Evolutionary conservation across 352 stramenopile species (phyloP).

Genomic region (Phytophthora tentaculata): DNA sequence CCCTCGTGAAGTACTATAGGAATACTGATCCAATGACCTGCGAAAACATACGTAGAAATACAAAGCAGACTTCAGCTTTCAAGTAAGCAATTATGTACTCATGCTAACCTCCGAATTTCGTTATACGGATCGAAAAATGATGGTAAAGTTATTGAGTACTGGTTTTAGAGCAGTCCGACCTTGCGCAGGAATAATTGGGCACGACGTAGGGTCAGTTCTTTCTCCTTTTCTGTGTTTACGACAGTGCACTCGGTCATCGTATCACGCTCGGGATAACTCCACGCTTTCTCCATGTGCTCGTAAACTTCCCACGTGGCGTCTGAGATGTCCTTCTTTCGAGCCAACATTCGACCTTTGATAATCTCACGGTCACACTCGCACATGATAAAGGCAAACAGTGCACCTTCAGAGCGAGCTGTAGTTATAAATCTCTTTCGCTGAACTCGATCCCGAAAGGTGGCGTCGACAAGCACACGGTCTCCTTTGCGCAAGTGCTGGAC

Average conservation of each 20-base stretch:
- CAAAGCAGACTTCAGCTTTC: conserved; percentile 10
- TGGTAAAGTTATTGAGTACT: too few species aligned
- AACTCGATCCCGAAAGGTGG: conserved; percentile 59
- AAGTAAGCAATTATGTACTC: neutral
- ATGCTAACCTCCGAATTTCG: conserved; percentile 3
- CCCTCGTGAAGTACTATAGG: conserved; percentile 37
- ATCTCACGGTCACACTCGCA: conserved; percentile 79
- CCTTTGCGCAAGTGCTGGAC: conserved; percentile 49
- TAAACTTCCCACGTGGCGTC: conserved; percentile 76
- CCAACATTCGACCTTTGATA: conserved; percentile 63
- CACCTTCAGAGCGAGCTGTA: conserved; percentile 52
- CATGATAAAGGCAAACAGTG: conserved; percentile 57
- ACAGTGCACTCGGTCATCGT: conserved; percentile 51
- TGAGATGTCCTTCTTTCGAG: conserved; percentile 64
- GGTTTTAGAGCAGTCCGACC: conserved; percentile 38
- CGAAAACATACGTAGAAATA: conserved; percentile 16
- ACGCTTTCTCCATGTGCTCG: conserved; percentile 65
- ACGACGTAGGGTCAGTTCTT: conserved; percentile 63
- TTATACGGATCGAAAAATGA: too few species aligned
- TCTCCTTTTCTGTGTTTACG: conserved; percentile 77
- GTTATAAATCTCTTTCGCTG: conserved; percentile 54
- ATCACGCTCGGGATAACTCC: conserved; percentile 42
- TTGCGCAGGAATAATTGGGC: conserved; percentile 68
- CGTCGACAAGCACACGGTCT: conserved; percentile 64
- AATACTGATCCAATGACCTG: conserved; percentile 26